These are phyloP conservation scores for Solanum chacoense DNA, from an alignment of 305 asterid genomes.

Conservation along the genomic window DNA sequence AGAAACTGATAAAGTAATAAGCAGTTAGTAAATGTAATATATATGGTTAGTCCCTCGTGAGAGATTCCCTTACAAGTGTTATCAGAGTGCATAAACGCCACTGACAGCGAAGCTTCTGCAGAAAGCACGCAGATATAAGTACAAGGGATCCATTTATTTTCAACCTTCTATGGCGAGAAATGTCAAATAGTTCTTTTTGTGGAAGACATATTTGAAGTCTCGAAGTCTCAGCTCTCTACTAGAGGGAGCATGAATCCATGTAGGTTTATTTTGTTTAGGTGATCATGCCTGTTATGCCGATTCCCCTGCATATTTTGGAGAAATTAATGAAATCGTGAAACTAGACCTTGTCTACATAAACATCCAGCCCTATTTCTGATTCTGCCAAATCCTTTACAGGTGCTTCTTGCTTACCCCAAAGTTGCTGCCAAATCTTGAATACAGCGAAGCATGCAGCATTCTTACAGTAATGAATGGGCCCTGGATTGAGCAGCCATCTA, in stretches of 20 bases:
- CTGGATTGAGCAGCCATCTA: constrained; percentile 84
- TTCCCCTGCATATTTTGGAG: not conserved
- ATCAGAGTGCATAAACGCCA: not conserved
- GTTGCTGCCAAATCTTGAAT: constrained; percentile 70
- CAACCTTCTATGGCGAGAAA: not conserved
- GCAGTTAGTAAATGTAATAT: not conserved
- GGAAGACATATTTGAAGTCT: not conserved
- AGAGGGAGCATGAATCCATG: not conserved
- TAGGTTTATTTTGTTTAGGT: not conserved
- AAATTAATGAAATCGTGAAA: not conserved
- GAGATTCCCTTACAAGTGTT: not conserved
- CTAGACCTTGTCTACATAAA: not conserved
- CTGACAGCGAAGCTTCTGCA: not conserved
- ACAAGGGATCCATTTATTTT: not conserved
- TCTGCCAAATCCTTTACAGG: constrained; percentile 31
- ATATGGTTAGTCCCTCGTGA: not conserved
- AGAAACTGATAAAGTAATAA: not conserved
- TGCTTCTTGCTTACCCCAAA: constrained; percentile 96
- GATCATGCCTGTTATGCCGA: not conserved
- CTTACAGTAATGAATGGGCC: constrained; percentile 94
- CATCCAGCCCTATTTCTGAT: not conserved
- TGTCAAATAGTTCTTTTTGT: not conserved
- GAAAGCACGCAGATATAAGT: not conserved
- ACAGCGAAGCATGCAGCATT: constrained; percentile 77
- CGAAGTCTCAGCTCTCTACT: not conserved